Evolutionary conservation across 345 rosid genomes (phyloP).

Genomic region (Balakata baccata): DNA sequence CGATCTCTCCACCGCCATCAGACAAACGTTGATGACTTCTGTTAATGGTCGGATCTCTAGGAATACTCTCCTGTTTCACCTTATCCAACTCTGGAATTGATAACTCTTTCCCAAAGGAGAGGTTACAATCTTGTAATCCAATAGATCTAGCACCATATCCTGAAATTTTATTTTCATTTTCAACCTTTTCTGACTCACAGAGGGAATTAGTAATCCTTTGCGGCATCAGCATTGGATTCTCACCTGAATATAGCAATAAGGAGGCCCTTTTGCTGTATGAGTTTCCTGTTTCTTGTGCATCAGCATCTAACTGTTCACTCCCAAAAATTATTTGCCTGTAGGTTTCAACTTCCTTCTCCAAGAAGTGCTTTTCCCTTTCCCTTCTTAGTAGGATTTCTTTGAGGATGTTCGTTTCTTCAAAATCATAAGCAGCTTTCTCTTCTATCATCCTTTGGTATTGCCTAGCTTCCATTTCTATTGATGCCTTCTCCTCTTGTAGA

Average conservation of each 20-base stretch:
- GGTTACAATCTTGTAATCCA: slow-evolving; percentile 22
- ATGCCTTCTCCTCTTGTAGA: slow-evolving; percentile 78
- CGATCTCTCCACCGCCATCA: slow-evolving; percentile 15
- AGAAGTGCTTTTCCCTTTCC: slow-evolving; percentile 70
- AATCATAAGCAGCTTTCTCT: slow-evolving; percentile 75
- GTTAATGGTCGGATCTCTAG: slow-evolving; percentile 14
- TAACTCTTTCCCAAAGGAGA: slow-evolving; percentile 43
- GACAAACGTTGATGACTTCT: slow-evolving; percentile 6
- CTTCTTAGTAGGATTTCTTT: slow-evolving; percentile 74
- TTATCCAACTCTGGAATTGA: slow-evolving; percentile 36
- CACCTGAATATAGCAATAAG: slow-evolving; percentile 22
- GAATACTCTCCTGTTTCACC: slow-evolving; percentile 17
- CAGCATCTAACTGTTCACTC: slow-evolving; percentile 38
- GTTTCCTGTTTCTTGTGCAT: slow-evolving; percentile 8
- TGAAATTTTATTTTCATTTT: slow-evolving; percentile 17
- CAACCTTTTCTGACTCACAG: slow-evolving; percentile 26
- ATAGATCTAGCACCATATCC: slow-evolving; percentile 26
- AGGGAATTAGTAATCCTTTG: slow-evolving; percentile 22
- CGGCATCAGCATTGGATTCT: slow-evolving; percentile 21
- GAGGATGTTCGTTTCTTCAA: slow-evolving; percentile 78
- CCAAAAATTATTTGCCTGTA: slow-evolving; percentile 47
- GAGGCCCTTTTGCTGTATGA: slow-evolving; percentile 19
- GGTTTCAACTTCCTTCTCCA: slow-evolving; percentile 76
- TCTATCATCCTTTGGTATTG: slow-evolving; percentile 85
- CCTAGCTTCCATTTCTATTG: slow-evolving; percentile 78